These are phyloP conservation scores for Adansonia madagascariensis DNA, from an alignment of 441 rosid species.

Conservation along the genomic window DNA sequence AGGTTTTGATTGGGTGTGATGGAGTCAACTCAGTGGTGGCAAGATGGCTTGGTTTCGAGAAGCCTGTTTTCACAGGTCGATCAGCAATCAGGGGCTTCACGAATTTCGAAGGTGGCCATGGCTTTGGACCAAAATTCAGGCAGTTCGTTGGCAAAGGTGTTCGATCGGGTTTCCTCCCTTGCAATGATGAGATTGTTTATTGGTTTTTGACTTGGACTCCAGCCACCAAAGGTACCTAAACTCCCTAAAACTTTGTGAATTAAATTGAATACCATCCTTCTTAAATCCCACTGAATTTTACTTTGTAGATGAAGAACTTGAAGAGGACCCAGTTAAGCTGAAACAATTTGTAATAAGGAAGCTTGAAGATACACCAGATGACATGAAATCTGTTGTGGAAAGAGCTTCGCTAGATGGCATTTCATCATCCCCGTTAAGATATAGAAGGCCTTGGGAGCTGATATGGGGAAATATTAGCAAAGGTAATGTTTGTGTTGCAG, in stretches of 20 bases:
- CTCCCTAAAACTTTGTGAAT: not conserved
- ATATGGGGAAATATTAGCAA: slow-evolving; percentile 65
- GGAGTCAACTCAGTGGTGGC: slow-evolving; percentile 74
- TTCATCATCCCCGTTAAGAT: slow-evolving; percentile 41
- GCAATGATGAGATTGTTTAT: slow-evolving; percentile 53
- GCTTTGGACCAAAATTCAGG: slow-evolving; percentile 40
- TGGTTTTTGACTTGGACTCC: slow-evolving; percentile 68
- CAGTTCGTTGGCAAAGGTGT: slow-evolving; percentile 37
- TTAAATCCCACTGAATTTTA: not conserved
- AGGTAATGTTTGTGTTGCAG: slow-evolving; percentile 67
- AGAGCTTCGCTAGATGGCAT: slow-evolving; percentile 41
- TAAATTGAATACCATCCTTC: not conserved
- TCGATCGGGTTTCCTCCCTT: slow-evolving; percentile 62
- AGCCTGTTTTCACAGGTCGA: slow-evolving; percentile 45
- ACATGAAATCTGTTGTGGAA: slow-evolving; percentile 44
- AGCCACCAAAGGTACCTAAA: slow-evolving; percentile 22
- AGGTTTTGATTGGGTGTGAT: slow-evolving; percentile 75
- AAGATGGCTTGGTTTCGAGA: slow-evolving; percentile 68
- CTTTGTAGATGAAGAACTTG: slow-evolving; percentile 37
- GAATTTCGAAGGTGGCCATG: slow-evolving; percentile 50
- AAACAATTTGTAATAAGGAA: slow-evolving; percentile 52
- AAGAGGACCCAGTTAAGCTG: slow-evolving; percentile 41
- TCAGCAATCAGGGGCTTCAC: slow-evolving; percentile 52
- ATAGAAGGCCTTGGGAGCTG: slow-evolving; percentile 69
- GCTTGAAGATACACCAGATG: slow-evolving; percentile 42